These are phyloP conservation scores for Stachybotrys elegans DNA, from an alignment of 2,329 filamentous ascomycete species.

Conservation along the genomic window DNA sequence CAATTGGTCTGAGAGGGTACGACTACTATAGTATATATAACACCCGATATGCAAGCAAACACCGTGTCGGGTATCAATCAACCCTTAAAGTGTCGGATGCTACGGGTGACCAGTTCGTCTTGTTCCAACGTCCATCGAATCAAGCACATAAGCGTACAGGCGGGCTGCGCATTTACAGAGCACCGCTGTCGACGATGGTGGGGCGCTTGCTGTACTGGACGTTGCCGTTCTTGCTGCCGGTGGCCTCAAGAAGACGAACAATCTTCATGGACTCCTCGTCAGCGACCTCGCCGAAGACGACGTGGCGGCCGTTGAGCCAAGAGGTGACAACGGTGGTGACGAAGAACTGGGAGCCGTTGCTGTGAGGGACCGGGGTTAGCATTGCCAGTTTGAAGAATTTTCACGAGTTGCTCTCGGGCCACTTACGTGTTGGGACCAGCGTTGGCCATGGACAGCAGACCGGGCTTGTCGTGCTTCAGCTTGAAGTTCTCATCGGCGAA, in stretches of 20 bases:
- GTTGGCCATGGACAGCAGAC: slow-evolving; percentile 92
- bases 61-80: too few relatives aligned
- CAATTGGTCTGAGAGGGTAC: too few relatives aligned
- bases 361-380: slow-evolving; percentile 43
- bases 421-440: slow-evolving; percentile 85
- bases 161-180: slow-evolving; percentile 38
- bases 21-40: too few relatives aligned
- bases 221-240: slow-evolving; percentile 49
- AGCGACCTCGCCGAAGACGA: slow-evolving; percentile 75
- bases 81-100: too few relatives aligned
- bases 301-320: slow-evolving; percentile 79
- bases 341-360: slow-evolving; percentile 98
- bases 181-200: slow-evolving; percentile 51
- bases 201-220: slow-evolving; percentile 53
- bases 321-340: slow-evolving; percentile 87
- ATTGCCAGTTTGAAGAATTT: too few relatives aligned
- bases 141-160: too few relatives aligned
- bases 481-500: slow-evolving; percentile 91
- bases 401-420: too few relatives aligned
- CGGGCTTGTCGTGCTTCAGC: slow-evolving; percentile 66
- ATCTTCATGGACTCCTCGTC: slow-evolving; percentile 42
- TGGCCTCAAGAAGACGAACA: slow-evolving; percentile 58
- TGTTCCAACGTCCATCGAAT: too few relatives aligned
- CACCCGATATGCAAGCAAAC: too few relatives aligned
- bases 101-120: too few relatives aligned